Conservation (phyloP, 192 early-diverging fungal genomes). For the Backusella psychrophila region DNA sequence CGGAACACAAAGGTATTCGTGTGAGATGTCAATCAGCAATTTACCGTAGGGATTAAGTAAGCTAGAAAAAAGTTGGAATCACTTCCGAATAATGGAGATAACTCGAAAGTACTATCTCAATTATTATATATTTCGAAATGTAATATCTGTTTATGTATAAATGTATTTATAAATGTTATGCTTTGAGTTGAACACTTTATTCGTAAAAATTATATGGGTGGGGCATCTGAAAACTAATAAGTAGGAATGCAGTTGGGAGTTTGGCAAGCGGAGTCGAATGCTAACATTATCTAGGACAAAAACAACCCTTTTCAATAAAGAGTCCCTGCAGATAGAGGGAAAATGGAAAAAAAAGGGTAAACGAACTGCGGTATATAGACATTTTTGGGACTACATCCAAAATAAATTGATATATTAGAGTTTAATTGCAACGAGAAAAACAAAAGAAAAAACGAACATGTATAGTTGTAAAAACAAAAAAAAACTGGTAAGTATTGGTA, state of each 20-base stretch:
- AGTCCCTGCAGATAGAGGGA: too few relatives aligned
- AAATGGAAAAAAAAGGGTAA: too few relatives aligned
- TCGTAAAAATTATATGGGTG: too few relatives aligned
- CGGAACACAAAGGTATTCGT: not conserved
- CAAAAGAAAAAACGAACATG: not conserved
- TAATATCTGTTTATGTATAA: not conserved
- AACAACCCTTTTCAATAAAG: too few relatives aligned
- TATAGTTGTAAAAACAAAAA: not conserved
- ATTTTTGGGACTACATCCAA: too few relatives aligned
- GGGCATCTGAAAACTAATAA: too few relatives aligned
- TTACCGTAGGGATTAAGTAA: not conserved
- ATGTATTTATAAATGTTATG: not conserved
- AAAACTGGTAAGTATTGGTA: constrained; percentile 1
- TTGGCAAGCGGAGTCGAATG: too few relatives aligned
- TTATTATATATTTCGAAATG: too few relatives aligned
- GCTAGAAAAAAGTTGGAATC: not conserved
- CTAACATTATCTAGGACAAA: too few relatives aligned
- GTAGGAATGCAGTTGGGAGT: too few relatives aligned
- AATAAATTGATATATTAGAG: not conserved
- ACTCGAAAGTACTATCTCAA: not conserved
- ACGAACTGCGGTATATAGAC: too few relatives aligned
- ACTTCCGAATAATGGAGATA: not conserved
- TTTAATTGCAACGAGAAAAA: not conserved
- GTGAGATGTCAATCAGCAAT: constrained; percentile 5
- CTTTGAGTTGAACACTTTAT: too few relatives aligned